Conservation (phyloP, 2,329 filamentous ascomycete species). For the Furcasterigmium furcatum region DNA sequence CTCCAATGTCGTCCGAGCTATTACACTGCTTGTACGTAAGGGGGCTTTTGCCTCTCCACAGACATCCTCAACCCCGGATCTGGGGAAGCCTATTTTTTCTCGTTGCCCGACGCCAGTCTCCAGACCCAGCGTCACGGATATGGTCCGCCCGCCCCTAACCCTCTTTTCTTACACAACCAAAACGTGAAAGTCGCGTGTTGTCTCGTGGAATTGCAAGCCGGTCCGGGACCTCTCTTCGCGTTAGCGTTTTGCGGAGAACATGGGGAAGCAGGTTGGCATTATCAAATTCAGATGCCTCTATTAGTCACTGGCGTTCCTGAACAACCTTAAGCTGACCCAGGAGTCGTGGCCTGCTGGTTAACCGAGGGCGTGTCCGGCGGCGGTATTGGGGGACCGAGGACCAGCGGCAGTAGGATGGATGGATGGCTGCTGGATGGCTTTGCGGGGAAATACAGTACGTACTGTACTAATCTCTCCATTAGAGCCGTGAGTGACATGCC, state of each 20-base stretch:
- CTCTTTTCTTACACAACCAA: no score
- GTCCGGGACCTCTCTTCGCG: background rate
- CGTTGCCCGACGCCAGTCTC: no score
- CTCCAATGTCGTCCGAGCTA: no score
- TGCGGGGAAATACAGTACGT: background rate
- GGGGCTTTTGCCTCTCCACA: no score
- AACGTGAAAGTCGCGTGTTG: no score
- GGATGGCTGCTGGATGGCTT: background rate
- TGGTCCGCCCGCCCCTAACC: no score
- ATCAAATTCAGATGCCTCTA: slow-evolving; percentile 1
- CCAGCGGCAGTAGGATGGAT: background rate
- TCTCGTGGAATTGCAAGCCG: no score
- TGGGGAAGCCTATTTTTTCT: no score
- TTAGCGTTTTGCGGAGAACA: slow-evolving; percentile 3
- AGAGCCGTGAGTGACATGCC: background rate
- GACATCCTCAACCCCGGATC: no score
- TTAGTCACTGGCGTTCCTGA: slow-evolving; percentile 3
- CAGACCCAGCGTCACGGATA: no score
- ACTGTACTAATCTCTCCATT: no score
- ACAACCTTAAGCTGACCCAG: background rate
- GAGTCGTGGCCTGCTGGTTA: background rate
- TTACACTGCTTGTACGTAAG: no score
- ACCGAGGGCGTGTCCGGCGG: background rate
- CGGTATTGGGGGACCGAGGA: background rate
- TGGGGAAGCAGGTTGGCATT: slow-evolving; percentile 2